Evolutionary conservation across 306 rosid genomes (phyloP).

Genomic region (Aeschynomene evenia): DNA sequence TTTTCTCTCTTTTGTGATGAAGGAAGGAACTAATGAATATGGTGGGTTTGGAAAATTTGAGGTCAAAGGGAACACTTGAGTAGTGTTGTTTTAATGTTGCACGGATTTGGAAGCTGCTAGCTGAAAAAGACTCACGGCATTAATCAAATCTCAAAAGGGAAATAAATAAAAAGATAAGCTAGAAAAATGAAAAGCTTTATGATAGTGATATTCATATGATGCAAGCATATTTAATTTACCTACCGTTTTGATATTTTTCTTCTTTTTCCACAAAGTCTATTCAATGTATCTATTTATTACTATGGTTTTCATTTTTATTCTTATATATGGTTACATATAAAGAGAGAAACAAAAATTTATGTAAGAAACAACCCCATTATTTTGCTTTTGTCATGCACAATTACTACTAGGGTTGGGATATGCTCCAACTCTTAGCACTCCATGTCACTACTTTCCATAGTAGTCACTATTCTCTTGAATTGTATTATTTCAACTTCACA

Average conservation of each 20-base stretch:
- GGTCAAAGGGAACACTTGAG: not conserved
- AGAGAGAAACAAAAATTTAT: not conserved
- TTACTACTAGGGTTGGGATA: too few species aligned
- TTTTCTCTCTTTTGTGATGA: not conserved
- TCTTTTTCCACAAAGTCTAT: too few species aligned
- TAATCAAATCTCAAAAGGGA: not conserved
- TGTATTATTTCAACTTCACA: too few species aligned
- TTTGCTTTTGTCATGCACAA: not conserved
- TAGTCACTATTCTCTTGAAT: not conserved
- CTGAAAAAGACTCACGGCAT: not conserved
- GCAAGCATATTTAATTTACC: not conserved
- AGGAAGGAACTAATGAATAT: not conserved
- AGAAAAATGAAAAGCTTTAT: not conserved
- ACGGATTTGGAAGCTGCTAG: not conserved
- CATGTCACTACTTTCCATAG: not conserved
- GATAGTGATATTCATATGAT: not conserved
- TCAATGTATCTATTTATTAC: too few species aligned
- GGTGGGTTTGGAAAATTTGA: not conserved
- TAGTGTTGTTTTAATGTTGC: not conserved
- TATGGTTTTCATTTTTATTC: not conserved
- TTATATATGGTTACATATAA: not conserved
- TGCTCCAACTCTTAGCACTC: not conserved
- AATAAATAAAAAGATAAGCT: not conserved
- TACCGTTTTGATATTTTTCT: too few species aligned
- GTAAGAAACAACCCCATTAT: not conserved